Base-by-base conservation (phyloP, 163 green algal genomes). In the Scenedesmus sp. region DNA sequence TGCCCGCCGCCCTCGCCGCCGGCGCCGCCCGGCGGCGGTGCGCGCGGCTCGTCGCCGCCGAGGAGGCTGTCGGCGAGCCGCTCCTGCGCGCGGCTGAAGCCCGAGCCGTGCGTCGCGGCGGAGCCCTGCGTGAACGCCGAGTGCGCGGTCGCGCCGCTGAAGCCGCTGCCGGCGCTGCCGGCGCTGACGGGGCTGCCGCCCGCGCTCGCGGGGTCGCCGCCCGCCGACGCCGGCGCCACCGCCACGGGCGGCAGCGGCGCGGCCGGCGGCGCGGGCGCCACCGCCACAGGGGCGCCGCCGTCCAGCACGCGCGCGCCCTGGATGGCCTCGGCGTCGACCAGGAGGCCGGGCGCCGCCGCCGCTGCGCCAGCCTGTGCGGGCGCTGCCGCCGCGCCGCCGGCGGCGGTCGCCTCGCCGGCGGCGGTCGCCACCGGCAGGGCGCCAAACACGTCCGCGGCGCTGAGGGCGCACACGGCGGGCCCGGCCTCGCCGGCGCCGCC, bases 31-130 rank as follows among this genome's bases (percentile, higher is more conserved):
- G 10, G 39, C 62, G 57, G 63, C 39, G 57, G 63, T 22, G 44
- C 42, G 14, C 24, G 57, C n/a, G n/a, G n/a, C n/a, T n/a, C n/a
- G n/a, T n/a, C n/a, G 2, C 63, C 63, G 13, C 63, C 63, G 9
- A 78, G 71, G n/a, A 80, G 22, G 17, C 58, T 71, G 33, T 80
- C 31, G n/a, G 71, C 71, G 57, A 80, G 71, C 4, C 69, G 26
- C 58, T 80, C 71, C 39, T 60, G 58, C n/a, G 44, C 13, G 53
- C 69, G 57, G 20, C 50, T 66, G 54, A 48, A 42, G 15, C 53
- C 54, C 33, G 54, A 67, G 11, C n/a, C 54, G 11, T 36, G 67
- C 39, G 67, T 77, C 34, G 42, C 65, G 20, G 33, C 45, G 5
- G 69, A 77, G 14, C 39, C 24, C 69, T 67, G 39, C 22, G 69